Conservation (phyloP, 164 flowering plant genomes). For the Sextonia rubra region DNA sequence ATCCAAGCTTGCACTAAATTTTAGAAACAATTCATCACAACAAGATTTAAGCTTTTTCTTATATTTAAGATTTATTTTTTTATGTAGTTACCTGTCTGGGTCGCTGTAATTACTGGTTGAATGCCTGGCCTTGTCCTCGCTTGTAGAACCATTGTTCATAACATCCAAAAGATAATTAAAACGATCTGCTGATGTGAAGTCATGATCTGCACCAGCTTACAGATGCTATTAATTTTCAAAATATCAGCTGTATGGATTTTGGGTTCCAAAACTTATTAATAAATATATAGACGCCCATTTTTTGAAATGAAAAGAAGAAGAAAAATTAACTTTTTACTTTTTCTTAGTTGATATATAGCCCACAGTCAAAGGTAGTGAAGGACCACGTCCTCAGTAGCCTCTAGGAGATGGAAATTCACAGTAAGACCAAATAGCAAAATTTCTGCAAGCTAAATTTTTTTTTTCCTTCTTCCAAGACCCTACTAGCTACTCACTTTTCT, state of each 20-base stretch:
- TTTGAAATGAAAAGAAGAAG: too few species aligned
- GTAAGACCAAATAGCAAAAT: background rate
- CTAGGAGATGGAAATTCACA: background rate
- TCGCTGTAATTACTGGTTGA: slow-evolving; percentile 28
- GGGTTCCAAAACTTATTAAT: background rate
- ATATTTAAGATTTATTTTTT: background rate
- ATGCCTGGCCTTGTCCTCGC: slow-evolving; percentile 30
- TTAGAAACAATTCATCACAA: background rate
- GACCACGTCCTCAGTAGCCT: background rate
- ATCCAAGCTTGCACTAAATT: background rate
- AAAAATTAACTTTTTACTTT: too few species aligned
- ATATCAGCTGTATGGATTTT: background rate
- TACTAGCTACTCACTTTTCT: background rate
- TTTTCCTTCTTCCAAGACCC: background rate
- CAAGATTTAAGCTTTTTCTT: background rate
- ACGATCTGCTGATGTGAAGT: slow-evolving; percentile 29
- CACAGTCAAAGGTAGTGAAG: background rate
- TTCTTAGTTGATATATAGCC: background rate
- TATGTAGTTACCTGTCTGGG: slow-evolving; percentile 43
- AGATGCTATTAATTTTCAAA: too few species aligned
- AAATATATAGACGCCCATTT: background rate
- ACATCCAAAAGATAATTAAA: slow-evolving; percentile 35
- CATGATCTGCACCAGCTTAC: slow-evolving; percentile 24
- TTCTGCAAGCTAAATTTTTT: background rate
- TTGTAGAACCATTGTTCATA: slow-evolving; percentile 30